A percentile compares a stretch with the other conserved stretches of the same genome.
Evolutionary conservation across 2,329 filamentous ascomycete species (phyloP).

Genomic region (Aspergillus tamarii): DNA sequence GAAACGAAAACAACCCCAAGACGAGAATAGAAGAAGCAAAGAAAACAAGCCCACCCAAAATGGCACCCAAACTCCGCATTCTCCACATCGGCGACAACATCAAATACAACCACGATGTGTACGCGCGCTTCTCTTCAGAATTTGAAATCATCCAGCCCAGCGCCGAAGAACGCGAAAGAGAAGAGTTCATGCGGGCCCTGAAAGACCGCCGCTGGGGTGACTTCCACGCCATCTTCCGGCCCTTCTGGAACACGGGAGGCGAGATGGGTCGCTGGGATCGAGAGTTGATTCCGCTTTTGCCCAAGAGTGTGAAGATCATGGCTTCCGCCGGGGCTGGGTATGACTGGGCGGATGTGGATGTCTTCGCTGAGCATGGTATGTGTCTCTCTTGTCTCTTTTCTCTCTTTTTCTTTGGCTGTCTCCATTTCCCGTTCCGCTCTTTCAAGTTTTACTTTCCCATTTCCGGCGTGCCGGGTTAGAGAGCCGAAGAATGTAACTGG

Average conservation of each 20-base stretch:
- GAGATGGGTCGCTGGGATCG: conserved; percentile 68
- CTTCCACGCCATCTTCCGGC: conserved; percentile 57
- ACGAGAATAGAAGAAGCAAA: not conserved
- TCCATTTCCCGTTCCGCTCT: no score
- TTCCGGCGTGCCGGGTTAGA: not conserved
- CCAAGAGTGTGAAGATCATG: conserved; percentile 58
- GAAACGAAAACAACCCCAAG: not conserved
- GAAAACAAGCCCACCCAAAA: conserved; percentile 13
- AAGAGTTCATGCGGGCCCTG: conserved; percentile 47
- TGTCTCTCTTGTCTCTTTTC: not conserved
- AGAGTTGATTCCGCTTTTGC: conserved; percentile 60
- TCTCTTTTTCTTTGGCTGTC: not conserved
- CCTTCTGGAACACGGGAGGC: conserved; percentile 67
- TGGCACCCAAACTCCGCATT: conserved; percentile 39
- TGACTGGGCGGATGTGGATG: conserved; percentile 64
- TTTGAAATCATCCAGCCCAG: conserved; percentile 48
- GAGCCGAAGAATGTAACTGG: not conserved
- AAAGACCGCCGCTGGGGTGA: conserved; percentile 44
- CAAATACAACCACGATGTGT: conserved; percentile 52
- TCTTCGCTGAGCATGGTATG: conserved; percentile 63
- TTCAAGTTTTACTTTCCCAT: not conserved
- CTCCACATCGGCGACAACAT: conserved; percentile 53
- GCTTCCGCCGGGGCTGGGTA: conserved; percentile 65
- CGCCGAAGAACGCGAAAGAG: conserved; percentile 35
- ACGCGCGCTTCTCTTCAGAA: conserved; percentile 42